Evolutionary conservation across 306 rosid genomes (phyloP), one percentile per base, ranked within the genome.

Genomic region (Geum urbanum): DNA sequence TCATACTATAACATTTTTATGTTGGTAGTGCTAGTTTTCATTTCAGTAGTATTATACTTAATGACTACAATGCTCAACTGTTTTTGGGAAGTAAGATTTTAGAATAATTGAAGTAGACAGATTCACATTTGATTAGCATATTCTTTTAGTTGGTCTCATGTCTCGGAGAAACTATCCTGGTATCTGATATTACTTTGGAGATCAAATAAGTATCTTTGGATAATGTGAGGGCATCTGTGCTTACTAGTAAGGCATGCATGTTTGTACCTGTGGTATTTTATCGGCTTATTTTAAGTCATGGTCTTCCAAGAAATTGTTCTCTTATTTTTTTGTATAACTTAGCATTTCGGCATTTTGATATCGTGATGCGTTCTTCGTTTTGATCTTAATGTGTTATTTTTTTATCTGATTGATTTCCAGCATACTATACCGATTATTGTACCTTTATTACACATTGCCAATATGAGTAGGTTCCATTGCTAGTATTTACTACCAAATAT

Each of bases 1-100:
- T 70, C 84, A 66, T 80, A 74, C 49, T 70, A 76, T 10, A n/a
- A 12, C 5, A n/a, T 12, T 3, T 48, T 13, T 6, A 10, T 56
- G 61, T 7, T 15, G 15, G 4, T 54, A 7, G 44, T 11, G 8
- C 48, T 47, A 44, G 5, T 65, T 52, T 19, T 6, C 7, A 10
- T 44, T 53, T 32, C 53, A 24, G 41, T 67, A 37, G 60, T 64
- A n/a, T 20, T 14, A 9, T 46, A 55, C 20, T 37, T 49, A 18
- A 7, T 6, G 37, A 18, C 51, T 43, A 69, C 63, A 19, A 40
- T 55, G 65, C 44, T 1, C 9, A 8, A 19, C 40, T 52, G 12
- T 39, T 19, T 39, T 11, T 35, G 40, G 32, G 48, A 68, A 6
- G 39, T n/a, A n/a, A n/a, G 0, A 4, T 4, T 39, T 53, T 68